A percentile compares a stretch with the other conserved stretches of the same genome.
Conservation (phyloP, 257 asterid genomes). For the Scutellaria barbata region DNA sequence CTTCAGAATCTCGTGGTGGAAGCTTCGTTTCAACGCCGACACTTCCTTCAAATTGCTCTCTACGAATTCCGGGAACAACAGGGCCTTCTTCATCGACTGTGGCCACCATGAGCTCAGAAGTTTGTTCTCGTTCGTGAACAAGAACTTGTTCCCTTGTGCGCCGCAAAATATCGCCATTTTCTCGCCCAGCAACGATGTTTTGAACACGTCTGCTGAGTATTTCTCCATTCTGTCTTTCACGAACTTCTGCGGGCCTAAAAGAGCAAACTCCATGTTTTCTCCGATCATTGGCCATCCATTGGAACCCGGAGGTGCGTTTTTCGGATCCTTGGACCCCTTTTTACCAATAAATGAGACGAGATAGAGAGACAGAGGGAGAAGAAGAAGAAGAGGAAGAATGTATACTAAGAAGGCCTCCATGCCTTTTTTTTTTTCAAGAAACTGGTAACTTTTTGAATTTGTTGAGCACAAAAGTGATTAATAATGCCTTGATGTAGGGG, state of each 20-base stretch:
- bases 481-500: not conserved
- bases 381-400: conserved; percentile 46
- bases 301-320: conserved; percentile 57
- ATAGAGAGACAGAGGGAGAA: conserved; percentile 51
- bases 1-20: conserved; percentile 49
- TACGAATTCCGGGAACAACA: conserved; percentile 52
- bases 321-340: conserved; percentile 18
- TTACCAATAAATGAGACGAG: conserved; percentile 35
- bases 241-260: conserved; percentile 59
- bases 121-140: conserved; percentile 61
- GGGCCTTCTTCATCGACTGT: conserved; percentile 55
- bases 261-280: conserved; percentile 59
- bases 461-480: not conserved
- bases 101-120: conserved; percentile 70
- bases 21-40: conserved; percentile 50
- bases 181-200: conserved; percentile 60
- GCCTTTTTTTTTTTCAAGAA: not conserved
- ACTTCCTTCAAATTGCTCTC: conserved; percentile 50
- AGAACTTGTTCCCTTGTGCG: conserved; percentile 65
- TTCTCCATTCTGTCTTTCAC: conserved; percentile 56
- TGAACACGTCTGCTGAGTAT: conserved; percentile 55
- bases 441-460: not conserved
- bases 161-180: conserved; percentile 69
- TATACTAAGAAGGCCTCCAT: conserved; percentile 49
- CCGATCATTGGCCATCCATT: conserved; percentile 71